Conservation (phyloP, 495 filamentous ascomycete species). For the Lasiosphaeria hispida region DNA sequence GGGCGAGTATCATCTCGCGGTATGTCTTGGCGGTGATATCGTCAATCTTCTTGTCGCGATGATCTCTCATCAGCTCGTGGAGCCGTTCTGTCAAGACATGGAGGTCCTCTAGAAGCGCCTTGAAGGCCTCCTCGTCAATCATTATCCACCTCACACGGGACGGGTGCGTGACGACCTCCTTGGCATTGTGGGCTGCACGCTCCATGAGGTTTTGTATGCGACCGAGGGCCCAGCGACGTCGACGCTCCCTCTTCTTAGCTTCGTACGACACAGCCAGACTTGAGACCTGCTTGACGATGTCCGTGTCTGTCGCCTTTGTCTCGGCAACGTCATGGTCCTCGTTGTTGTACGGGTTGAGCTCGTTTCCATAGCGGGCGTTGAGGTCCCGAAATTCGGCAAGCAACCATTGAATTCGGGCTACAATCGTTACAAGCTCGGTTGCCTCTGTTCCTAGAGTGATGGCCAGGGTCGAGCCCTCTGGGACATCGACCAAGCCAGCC, state of each 20-base stretch:
- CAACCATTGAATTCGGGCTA: constrained; percentile 32
- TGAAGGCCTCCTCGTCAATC: constrained; percentile 31
- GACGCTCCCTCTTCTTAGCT: constrained; percentile 22
- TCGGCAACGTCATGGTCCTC: not conserved
- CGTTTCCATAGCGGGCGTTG: constrained; percentile 32
- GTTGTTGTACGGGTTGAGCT: constrained; percentile 15
- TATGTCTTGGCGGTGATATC: constrained; percentile 36
- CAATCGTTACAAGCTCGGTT: constrained; percentile 29
- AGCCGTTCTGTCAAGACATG: constrained; percentile 34
- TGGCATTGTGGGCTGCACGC: constrained; percentile 25
- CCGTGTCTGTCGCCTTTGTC: constrained; percentile 15
- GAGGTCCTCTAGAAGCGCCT: constrained; percentile 26
- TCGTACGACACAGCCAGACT: constrained; percentile 33
- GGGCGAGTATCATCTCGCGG: constrained; percentile 33
- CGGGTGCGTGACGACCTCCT: constrained; percentile 32
- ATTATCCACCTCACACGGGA: constrained; percentile 29
- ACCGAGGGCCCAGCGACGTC: constrained; percentile 19
- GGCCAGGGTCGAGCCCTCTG: constrained; percentile 25
- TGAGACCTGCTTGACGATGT: constrained; percentile 27
- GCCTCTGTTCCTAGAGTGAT: constrained; percentile 24
- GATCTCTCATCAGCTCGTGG: constrained; percentile 30
- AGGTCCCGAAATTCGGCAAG: constrained; percentile 32
- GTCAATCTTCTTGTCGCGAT: constrained; percentile 28
- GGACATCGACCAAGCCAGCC: constrained; percentile 30
- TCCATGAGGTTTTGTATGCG: constrained; percentile 28